phyloP scores from a whole-genome alignment of 768 basidiomycete genomes.

The Pleurotus giganteus region DNA sequence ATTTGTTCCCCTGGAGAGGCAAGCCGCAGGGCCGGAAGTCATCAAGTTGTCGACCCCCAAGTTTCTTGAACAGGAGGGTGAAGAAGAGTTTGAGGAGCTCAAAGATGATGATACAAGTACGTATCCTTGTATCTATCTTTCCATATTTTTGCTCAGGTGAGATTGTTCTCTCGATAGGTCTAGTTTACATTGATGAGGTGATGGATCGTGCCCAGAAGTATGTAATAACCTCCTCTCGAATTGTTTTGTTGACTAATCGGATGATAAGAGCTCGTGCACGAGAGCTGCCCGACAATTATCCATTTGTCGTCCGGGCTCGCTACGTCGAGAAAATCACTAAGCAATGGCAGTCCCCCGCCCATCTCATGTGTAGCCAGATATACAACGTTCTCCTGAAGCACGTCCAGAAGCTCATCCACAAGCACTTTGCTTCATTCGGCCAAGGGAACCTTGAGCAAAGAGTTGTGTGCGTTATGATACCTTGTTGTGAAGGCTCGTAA shows the following conservation, averaged over 20 bases:
- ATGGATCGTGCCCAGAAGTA: constrained; percentile 44
- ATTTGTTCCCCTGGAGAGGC: constrained; percentile 49
- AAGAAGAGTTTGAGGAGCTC: constrained; percentile 11
- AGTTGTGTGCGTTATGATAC: constrained; percentile 30
- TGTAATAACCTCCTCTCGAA: constrained; percentile 15
- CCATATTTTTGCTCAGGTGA: neutral
- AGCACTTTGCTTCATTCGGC: constrained; percentile 51
- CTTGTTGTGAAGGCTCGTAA: neutral
- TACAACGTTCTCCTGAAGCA: constrained; percentile 35
- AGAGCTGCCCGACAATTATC: constrained; percentile 67
- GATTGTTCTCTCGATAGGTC: neutral
- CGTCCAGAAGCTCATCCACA: constrained; percentile 38
- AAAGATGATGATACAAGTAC: neutral
- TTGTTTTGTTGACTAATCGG: neutral
- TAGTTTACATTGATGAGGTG: constrained; percentile 55
- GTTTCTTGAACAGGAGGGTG: constrained; percentile 43
- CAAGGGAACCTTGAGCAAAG: constrained; percentile 51
- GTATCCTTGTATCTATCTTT: neutral
- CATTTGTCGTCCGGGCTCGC: constrained; percentile 53
- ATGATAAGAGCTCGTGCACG: constrained; percentile 59
- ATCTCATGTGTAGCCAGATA: constrained; percentile 39
- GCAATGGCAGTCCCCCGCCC: constrained; percentile 49
- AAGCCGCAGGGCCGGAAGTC: constrained; percentile 11
- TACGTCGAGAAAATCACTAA: constrained; percentile 45
- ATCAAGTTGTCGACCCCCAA: constrained; percentile 12